Evolutionary conservation across 163 green algal species (phyloP), one percentile per base, ranked within the genome.

Genomic region (Chlamydomonas reinhardtii): DNA sequence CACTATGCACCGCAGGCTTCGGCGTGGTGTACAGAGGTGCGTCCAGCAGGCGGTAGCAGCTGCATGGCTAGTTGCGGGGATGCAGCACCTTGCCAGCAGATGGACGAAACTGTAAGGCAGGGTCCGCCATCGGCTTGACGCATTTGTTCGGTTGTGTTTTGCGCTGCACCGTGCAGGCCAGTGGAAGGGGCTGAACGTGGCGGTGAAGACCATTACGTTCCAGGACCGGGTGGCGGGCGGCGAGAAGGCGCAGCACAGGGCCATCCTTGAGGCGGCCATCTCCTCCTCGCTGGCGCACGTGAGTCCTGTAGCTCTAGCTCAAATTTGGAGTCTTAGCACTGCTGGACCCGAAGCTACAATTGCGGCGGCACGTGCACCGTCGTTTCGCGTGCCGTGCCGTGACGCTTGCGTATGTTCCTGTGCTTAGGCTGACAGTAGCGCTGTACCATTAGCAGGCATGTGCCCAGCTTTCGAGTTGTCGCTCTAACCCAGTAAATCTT

Each of bases 121-220:
- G n/a, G n/a, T n/a, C 61, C 25, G 24, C 19, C 61, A 12, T 24
- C 2, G 9, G 25, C 61, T 25, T 31, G 22, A 32, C 24, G 32
- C 24, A 3, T 16, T 31, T 31, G n/a, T n/a, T n/a, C n/a, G n/a
- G n/a, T n/a, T n/a, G 27, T 32, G 31, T 64, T 4, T 5, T 24
- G 43, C 39, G 2, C 5, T 15, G 6, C 24, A n/a, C 37, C 52
- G 22, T 29, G 34, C 79, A 84, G 84, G 73, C 25, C n/a, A 73
- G 59, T 87, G 81, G 81, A 87, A 87, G 71, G 88, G 88, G 0
- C 82, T 91, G 34, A 73, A 78, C 29, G 88, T 91, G 56, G 88
- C 88, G 12, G 79, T 91, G 35, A 91, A 91, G 75, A 91, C 88
- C n/a, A 83, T 91, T 39, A 88, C 77, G 24, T 88, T 91, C 71